Evolutionary conservation across 257 asterid species (phyloP).

Genomic region (Mitragyna speciosa): DNA sequence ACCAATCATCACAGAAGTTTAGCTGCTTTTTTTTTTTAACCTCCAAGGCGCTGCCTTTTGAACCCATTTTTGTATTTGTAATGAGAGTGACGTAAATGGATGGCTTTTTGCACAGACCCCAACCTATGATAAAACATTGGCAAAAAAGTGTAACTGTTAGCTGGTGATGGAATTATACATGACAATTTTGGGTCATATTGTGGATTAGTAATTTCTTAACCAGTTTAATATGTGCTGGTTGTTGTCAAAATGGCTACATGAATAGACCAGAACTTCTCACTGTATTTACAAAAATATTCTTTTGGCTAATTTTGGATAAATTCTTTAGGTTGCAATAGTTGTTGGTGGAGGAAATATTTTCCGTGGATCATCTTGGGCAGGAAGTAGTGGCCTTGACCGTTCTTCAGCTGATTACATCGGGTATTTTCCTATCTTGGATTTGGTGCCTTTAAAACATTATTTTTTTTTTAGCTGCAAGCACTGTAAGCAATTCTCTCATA

Average conservation of each 20-base stretch:
- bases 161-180: background rate
- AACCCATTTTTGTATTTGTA: background rate
- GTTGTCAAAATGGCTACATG: background rate
- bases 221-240: background rate
- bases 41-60: too few species aligned
- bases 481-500: background rate
- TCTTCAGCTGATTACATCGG: slow-evolving; percentile 98
- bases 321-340: slow-evolving; percentile 73
- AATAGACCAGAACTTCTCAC: background rate
- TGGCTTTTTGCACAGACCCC: background rate
- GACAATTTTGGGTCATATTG: background rate
- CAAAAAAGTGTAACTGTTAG: background rate
- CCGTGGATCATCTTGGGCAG: slow-evolving; percentile 91
- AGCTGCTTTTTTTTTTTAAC: background rate
- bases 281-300: background rate
- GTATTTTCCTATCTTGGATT: slow-evolving; percentile 36
- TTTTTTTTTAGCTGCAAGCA: background rate
- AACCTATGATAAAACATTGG: background rate
- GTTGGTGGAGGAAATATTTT: slow-evolving; percentile 96
- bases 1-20: background rate
- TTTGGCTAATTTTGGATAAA: slow-evolving; percentile 2
- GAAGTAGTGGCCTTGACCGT: slow-evolving; percentile 86
- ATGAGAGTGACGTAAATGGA: too few species aligned
- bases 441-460: background rate
- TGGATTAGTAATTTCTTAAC: background rate